Base-by-base conservation (phyloP, 768 basidiomycete species). In the Tylopilus vinaceipallidus region DNA sequence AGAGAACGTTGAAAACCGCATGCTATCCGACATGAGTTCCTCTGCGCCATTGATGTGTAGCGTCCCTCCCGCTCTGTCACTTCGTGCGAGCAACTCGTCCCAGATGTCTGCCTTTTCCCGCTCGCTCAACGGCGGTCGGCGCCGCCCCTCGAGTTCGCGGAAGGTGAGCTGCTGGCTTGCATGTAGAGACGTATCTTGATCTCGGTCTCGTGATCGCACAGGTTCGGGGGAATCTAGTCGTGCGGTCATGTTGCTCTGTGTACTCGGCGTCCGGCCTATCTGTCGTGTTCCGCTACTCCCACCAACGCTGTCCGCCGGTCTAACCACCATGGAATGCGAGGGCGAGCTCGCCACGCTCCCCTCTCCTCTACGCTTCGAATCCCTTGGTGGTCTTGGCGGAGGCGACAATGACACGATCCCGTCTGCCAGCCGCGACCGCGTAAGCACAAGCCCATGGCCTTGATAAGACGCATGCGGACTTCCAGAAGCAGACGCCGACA, bases 31-130 rank as follows among this genome's bases (percentile, higher is more conserved):
- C 58, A 77, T 59, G 45, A 80, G 66, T 17, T 69, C 72, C 6
- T 24, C 51, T 19, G 49, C 40, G 8, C 73, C 71, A 10, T 57
- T 49, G 6, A 89, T 61, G 56, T 82, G 84, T 47, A 90, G 61
- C 45, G 88, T 91, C 37, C 88, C 88, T 1, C 88, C 88, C 1
- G 88, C 88, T 43, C 68, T 66, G 35, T 75, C 84, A 58, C 87
- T 88, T 56, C 77, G 73, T 61, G 79, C 76, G 52, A 89, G 66
- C 47, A 90, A 58, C 52, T 83, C 82, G 47, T 86, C 77, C 87
- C 86, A 90, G 58, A 78, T 79, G 12, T 76, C 79, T 7, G 77
- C 75, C 71, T 91, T 91, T 69, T 91, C 86, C 58, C 78, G 68
- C 62, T 88, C 84, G 22, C 80, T 80, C 62, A 83, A 65, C 36